Percentiles rank a stretch among this genome's conserved stretches.
phyloP scores from a whole-genome alignment of 139 green algal genomes.

The Picochlorum sp. region DNA sequence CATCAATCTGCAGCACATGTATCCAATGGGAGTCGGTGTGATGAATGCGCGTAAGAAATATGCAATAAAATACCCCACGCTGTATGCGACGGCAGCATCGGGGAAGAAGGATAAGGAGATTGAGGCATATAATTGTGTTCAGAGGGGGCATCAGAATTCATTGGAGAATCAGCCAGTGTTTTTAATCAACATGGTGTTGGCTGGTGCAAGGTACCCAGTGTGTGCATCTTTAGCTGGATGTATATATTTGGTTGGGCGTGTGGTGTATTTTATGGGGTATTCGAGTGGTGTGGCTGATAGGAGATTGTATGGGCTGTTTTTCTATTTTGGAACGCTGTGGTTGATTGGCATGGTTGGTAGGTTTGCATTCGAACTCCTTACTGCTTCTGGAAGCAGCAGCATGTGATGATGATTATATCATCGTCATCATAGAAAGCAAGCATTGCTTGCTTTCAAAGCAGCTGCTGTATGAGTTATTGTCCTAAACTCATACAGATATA shows the following conservation, averaged over 20 bases:
- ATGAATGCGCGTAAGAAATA: constrained; percentile 14
- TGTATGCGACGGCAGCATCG: constrained; percentile 9
- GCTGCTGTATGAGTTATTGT: too few species aligned
- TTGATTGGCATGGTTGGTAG: constrained; percentile 9
- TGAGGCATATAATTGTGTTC: constrained; percentile 47
- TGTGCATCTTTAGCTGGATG: constrained; percentile 2
- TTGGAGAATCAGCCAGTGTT: constrained; percentile 41
- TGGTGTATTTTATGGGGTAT: constrained; percentile 29
- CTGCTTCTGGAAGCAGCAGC: too few species aligned
- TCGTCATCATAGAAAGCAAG: too few species aligned
- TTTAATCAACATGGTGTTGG: constrained; percentile 12
- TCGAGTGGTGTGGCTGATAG: constrained; percentile 12
- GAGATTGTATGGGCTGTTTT: constrained; percentile 13
- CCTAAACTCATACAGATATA: too few species aligned
- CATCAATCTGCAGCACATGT: constrained; percentile 8
- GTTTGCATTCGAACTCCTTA: constrained; percentile 10
- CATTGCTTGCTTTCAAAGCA: too few species aligned
- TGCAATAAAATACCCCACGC: constrained; percentile 8
- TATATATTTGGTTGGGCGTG: constrained; percentile 17
- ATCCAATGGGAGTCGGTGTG: constrained; percentile 13
- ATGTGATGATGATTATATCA: too few species aligned
- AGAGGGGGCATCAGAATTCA: constrained; percentile 57
- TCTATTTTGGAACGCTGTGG: constrained; percentile 8
- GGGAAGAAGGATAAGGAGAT: constrained; percentile 13
- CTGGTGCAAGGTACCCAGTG: constrained; percentile 12